Conservation (phyloP, 768 basidiomycete genomes). For the Leccinum obscurum region DNA sequence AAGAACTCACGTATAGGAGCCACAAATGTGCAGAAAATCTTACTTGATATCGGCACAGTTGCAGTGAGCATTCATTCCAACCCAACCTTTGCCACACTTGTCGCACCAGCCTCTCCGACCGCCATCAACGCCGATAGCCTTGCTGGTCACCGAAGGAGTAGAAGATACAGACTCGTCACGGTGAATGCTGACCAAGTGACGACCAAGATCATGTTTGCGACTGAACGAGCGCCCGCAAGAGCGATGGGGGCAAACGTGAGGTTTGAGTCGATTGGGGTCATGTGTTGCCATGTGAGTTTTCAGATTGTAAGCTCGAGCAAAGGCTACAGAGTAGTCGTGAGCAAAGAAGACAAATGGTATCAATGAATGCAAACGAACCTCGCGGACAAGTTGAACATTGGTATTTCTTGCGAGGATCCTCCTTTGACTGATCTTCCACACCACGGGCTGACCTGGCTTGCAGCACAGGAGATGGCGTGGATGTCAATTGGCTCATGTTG, state of each 20-base stretch:
- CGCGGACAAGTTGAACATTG: slow-evolving; percentile 73
- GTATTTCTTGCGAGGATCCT: slow-evolving; percentile 77
- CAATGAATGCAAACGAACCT: slow-evolving; percentile 41
- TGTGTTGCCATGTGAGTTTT: slow-evolving; percentile 97
- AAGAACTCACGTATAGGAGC: slow-evolving; percentile 31
- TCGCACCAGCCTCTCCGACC: slow-evolving; percentile 72
- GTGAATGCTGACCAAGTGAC: slow-evolving; percentile 86
- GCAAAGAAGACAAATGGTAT: neutral
- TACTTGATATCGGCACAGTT: slow-evolving; percentile 69
- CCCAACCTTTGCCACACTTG: slow-evolving; percentile 66
- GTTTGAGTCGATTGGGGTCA: slow-evolving; percentile 88
- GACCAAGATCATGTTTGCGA: slow-evolving; percentile 90
- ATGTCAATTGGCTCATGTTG: slow-evolving; percentile 51
- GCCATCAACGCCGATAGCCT: slow-evolving; percentile 68
- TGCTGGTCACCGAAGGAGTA: slow-evolving; percentile 39
- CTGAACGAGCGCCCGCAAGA: slow-evolving; percentile 90
- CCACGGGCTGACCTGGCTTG: slow-evolving; percentile 38
- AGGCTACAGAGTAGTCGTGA: slow-evolving; percentile 49
- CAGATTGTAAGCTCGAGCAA: slow-evolving; percentile 90
- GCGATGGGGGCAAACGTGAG: slow-evolving; percentile 82
- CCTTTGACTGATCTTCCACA: slow-evolving; percentile 46
- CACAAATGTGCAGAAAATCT: slow-evolving; percentile 15
- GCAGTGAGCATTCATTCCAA: slow-evolving; percentile 55
- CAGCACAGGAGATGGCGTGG: slow-evolving; percentile 43
- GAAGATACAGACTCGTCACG: slow-evolving; percentile 59